phyloP scores from a whole-genome alignment of 1,284 basidiomycete species.

The Laetiporus sulphureus region DNA sequence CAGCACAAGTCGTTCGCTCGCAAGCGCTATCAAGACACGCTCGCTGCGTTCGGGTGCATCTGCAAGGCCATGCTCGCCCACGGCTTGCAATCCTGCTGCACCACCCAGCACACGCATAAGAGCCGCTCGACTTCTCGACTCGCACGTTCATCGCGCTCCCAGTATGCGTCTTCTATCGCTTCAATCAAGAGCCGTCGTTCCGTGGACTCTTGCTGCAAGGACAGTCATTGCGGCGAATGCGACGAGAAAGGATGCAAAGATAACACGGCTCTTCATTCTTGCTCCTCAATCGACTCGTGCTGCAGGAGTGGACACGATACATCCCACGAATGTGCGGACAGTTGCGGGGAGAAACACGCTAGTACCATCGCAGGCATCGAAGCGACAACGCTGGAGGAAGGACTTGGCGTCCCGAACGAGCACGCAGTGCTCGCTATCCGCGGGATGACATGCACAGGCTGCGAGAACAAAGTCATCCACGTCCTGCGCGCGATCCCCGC shows the following conservation, averaged over 20 bases:
- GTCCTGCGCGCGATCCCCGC: conserved; percentile 17
- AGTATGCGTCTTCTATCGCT: conserved; percentile 3
- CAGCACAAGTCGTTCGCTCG: conserved; percentile 23
- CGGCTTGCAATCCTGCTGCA: conserved; percentile 24
- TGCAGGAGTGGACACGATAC: not conserved
- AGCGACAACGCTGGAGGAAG: conserved; percentile 13
- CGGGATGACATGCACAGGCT: conserved; percentile 29
- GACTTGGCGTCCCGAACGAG: conserved; percentile 1
- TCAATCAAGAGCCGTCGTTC: conserved; percentile 3
- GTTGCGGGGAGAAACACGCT: conserved; percentile 5
- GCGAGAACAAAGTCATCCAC: conserved; percentile 27
- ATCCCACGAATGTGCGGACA: conserved; percentile 4
- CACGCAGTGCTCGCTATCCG: conserved; percentile 23
- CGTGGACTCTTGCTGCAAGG: conserved; percentile 5
- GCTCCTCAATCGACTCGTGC: conserved; percentile 6
- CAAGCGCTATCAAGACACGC: conserved; percentile 23
- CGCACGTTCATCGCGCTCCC: not conserved
- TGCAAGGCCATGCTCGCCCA: conserved; percentile 24
- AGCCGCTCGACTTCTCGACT: not conserved
- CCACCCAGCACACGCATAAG: conserved; percentile 7
- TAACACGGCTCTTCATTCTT: conserved; percentile 1
- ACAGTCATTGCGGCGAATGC: not conserved
- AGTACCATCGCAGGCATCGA: conserved; percentile 7
- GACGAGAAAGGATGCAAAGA: not conserved
- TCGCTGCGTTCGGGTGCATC: conserved; percentile 25